Base-by-base conservation (phyloP, 352 stramenopile genomes). In the Globisporangium recalcitrans region DNA sequence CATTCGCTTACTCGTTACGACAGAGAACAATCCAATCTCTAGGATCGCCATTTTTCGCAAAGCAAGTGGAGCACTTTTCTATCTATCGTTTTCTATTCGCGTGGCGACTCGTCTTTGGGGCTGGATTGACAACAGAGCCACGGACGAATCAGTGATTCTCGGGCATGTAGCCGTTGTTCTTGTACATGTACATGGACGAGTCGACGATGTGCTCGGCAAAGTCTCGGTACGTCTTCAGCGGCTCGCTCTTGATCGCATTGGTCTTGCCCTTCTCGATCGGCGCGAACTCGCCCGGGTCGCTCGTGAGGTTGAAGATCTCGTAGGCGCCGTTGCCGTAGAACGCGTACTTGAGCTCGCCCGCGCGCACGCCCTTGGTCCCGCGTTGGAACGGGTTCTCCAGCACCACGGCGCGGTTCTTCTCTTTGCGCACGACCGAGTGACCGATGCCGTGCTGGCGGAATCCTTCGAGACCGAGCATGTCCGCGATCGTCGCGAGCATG, bases 311-410 rank as follows among this genome's bases (percentile, higher is more conserved):
- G 34, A 89, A 89, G 16, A 89, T 69, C 36, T 85, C 82, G 71
- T 74, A 89, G 16, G 70, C 78, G 14, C 75, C 74, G 36, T 85
- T 73, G 2, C 73, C 68, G 49, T 80, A 77, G 72, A 85, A 89
- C 21, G 83, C 70, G 70, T 86, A 89, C 74, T 89, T 87, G 63
- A 80, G 68, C 34, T 85, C 72, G 48, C 86, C 80, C 11, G 74
- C 86, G 24, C 75, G 77, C 16, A 80, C 75, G 10, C 77, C 77
- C 62, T 87, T 85, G 51, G 70, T 87, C 54, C 78, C 73, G 22
- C 77, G 72, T 38, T 78, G 73, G 68, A 87, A 89, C 42, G 80
- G 77, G 56, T 89, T 89, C 46, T 78, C 86, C 57, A 87, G 53
- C 42, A 89, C 57, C 16, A 86, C 80, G 21, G 69, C 71, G 11